Base-by-base conservation (phyloP, 176 grass and related monocot species). In the Guadua angustifolia region DNA sequence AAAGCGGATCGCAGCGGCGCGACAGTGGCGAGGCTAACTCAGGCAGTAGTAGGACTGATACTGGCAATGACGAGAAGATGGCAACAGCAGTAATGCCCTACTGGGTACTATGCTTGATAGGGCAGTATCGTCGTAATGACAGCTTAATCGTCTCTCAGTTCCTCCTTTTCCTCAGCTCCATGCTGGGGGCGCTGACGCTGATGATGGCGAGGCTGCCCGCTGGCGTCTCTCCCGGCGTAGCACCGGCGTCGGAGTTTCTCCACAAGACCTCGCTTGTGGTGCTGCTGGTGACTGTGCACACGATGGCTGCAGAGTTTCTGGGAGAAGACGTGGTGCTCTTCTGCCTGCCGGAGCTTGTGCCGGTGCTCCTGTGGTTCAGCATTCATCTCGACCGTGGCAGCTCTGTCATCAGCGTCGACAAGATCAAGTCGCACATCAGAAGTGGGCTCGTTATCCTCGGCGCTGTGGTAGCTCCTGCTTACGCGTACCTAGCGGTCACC, bases 131-230 rank as follows among this genome's bases (percentile, higher is more conserved):
- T 0, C 12, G 3, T 10, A n/a, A 45, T 11, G 68, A 63, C 2
- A 15, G 1, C 0, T 80, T 73, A 1, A 29, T 35, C 0, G 16
- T 86, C 2, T 80, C 84, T 7, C 84, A 55, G n/a, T 86, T 86
- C 29, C 67, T 86, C 21, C 76, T 80, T 35, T 86, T 80, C 57
- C 68, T 86, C 58, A 72, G 84, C 36, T 73, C 47, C 10, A 80
- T 38, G 32, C 22, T 86, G 0, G 84, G 67, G 46, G 45, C 67
- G 15, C 57, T 86, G 6, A 32, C 76, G 16, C 57, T 39, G n/a
- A 86, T 86, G 84, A 4, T 11, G 57, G 47, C 2, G 0, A 45
- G 36, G n/a, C 57, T 86, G 66, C 6, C 57, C 9, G 3, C 14
- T 2, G 35, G n/a, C 0, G 44, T 6, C 22, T 6, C n/a, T 2